Evolutionary conservation across 257 asterid species (phyloP).

Genomic region (Salvia miltiorrhiza): DNA sequence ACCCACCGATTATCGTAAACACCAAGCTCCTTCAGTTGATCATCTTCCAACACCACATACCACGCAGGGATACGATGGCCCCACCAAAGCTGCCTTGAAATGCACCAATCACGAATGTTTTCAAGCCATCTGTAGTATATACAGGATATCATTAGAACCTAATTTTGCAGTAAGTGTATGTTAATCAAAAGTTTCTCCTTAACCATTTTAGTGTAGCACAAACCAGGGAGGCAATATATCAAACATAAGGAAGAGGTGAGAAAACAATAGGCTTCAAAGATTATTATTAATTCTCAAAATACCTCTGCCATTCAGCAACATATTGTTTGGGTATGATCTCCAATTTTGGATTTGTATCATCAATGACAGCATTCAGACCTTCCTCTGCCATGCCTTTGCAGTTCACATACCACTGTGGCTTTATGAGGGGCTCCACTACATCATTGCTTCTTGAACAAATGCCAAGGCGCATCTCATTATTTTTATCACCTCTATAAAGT

Average conservation of each 20-base stretch:
- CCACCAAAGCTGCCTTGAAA: slow-evolving; percentile 99
- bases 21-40: slow-evolving; percentile 70
- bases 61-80: slow-evolving; percentile 96
- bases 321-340: slow-evolving; percentile 86
- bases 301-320: slow-evolving; percentile 93
- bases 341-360: slow-evolving; percentile 49
- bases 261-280: background rate
- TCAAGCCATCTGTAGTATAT: slow-evolving; percentile 84
- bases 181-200: background rate
- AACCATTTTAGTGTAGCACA: slow-evolving; percentile 10
- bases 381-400: slow-evolving; percentile 76
- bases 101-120: slow-evolving; percentile 96
- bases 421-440: slow-evolving; percentile 90
- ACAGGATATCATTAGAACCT: slow-evolving; percentile 10
- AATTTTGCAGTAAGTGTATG: slow-evolving; percentile 2
- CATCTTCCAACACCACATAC: slow-evolving; percentile 72
- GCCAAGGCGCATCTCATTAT: slow-evolving; percentile 95
- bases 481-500: slow-evolving; percentile 67
- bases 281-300: slow-evolving; percentile 10
- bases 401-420: slow-evolving; percentile 97
- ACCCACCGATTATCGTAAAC: slow-evolving; percentile 69
- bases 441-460: slow-evolving; percentile 87
- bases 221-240: background rate
- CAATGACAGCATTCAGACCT: slow-evolving; percentile 78
- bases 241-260: background rate